Evolutionary conservation across 2,329 filamentous ascomycete species (phyloP).

Genomic region (Scytalidium sp.): DNA sequence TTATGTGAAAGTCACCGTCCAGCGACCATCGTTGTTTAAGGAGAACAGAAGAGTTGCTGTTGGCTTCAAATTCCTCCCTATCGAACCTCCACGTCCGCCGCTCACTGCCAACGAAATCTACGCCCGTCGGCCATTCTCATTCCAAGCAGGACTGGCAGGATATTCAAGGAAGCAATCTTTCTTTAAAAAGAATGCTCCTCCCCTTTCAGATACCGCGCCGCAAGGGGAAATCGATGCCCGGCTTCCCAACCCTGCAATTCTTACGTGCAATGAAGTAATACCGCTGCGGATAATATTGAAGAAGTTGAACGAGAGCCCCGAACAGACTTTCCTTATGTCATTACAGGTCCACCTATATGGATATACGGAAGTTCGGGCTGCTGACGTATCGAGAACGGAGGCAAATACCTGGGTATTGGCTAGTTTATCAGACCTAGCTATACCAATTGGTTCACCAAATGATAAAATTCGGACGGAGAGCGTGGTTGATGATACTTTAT

Average conservation of each 20-base stretch:
- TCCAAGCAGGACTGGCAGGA: constrained; percentile 36
- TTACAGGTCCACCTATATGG: constrained; percentile 81
- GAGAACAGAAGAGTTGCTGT: constrained; percentile 74
- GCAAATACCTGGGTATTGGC: constrained; percentile 72
- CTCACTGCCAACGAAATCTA: constrained; percentile 74
- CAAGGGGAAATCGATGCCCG: constrained; percentile 75
- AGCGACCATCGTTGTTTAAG: constrained; percentile 83
- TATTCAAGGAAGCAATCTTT: constrained; percentile 27
- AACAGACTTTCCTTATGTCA: constrained; percentile 71
- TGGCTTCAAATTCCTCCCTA: constrained; percentile 84
- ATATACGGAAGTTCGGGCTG: constrained; percentile 74
- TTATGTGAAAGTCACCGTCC: constrained; percentile 92
- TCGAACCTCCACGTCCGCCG: constrained; percentile 77
- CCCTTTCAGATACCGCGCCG: constrained; percentile 48
- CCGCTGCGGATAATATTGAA: constrained; percentile 78
- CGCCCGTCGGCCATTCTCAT: constrained; percentile 68
- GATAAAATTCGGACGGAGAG: constrained; percentile 63
- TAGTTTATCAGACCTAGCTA: constrained; percentile 67
- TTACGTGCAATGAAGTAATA: constrained; percentile 85
- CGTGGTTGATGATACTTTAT: constrained; percentile 67
- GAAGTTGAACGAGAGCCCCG: constrained; percentile 66
- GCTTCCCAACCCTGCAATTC: constrained; percentile 79
- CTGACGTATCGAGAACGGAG: constrained; percentile 70
- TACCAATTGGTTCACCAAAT: constrained; percentile 62
- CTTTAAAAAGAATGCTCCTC: constrained; percentile 23